phyloP scores from a whole-genome alignment of 257 asterid genomes.

The Ballota nigra region DNA sequence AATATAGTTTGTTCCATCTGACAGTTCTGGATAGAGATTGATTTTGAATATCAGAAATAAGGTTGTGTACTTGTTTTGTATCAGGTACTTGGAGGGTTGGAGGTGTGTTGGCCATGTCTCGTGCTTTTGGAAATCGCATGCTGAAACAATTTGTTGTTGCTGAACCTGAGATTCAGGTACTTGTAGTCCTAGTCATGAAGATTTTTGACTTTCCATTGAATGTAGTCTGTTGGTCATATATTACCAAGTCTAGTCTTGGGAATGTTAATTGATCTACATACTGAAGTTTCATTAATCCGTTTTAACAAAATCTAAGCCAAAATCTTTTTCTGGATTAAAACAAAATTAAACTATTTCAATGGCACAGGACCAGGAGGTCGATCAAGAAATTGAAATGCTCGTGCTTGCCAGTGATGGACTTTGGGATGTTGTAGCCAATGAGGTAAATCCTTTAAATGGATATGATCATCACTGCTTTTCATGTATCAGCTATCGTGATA shows the following conservation, averaged over 20 bases:
- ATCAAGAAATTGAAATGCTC: slow-evolving; percentile 76
- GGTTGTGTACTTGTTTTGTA: background rate
- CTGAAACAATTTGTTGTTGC: slow-evolving; percentile 94
- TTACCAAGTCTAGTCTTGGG: background rate
- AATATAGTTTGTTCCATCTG: background rate
- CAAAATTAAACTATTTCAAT: slow-evolving; percentile 22
- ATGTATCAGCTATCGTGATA: background rate
- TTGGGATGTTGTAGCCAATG: slow-evolving; percentile 96
- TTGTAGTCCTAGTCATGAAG: background rate
- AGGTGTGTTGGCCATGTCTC: slow-evolving; percentile 99
- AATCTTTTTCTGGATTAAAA: background rate
- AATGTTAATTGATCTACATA: background rate
- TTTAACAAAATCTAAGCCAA: background rate
- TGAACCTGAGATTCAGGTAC: slow-evolving; percentile 99
- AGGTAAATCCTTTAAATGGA: slow-evolving; percentile 40
- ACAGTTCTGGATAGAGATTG: background rate
- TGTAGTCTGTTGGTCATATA: background rate
- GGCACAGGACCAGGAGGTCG: slow-evolving; percentile 78
- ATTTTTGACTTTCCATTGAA: background rate
- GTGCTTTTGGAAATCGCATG: slow-evolving; percentile 99
- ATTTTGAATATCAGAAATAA: slow-evolving; percentile 11
- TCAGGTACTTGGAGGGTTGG: slow-evolving; percentile 99
- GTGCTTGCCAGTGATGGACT: slow-evolving; percentile 97
- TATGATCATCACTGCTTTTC: background rate
- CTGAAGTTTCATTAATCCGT: background rate